Evolutionary conservation across 768 basidiomycete genomes (phyloP).

Genomic region (Rubroboletus pulcherrimus): DNA sequence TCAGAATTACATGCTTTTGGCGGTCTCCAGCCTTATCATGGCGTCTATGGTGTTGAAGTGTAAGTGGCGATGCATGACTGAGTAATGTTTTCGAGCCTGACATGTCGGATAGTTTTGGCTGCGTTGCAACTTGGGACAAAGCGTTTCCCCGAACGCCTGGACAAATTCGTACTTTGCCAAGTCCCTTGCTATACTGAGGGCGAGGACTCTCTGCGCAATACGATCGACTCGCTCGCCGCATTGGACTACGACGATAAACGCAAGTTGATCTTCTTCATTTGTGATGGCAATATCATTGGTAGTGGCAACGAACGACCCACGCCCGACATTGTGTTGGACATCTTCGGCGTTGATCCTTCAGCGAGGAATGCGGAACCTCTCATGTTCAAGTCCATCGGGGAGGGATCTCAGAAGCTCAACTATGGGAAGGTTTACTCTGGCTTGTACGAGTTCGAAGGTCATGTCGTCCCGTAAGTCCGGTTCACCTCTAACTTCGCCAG

Average conservation of each 20-base stretch:
- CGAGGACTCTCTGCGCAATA: constrained; percentile 62
- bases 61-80: constrained; percentile 32
- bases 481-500: background rate
- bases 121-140: constrained; percentile 60
- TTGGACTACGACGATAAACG: constrained; percentile 70
- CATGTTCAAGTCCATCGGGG: constrained; percentile 64
- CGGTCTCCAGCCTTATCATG: constrained; percentile 53
- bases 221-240: constrained; percentile 64
- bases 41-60: constrained; percentile 56
- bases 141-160: constrained; percentile 59
- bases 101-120: constrained; percentile 47
- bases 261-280: constrained; percentile 62
- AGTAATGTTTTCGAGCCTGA: constrained; percentile 8
- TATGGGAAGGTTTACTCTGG: constrained; percentile 71
- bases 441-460: constrained; percentile 66
- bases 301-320: constrained; percentile 66
- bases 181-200: constrained; percentile 72
- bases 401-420: constrained; percentile 64
- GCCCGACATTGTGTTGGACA: constrained; percentile 62
- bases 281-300: constrained; percentile 70
- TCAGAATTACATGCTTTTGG: constrained; percentile 57
- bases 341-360: constrained; percentile 62
- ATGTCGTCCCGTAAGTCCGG: constrained; percentile 56
- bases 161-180: constrained; percentile 68
- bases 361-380: constrained; percentile 61